Evolutionary conservation across 1,284 basidiomycete genomes (phyloP), one percentile per base, ranked within the genome.

Genomic region (Cutaneotrichosporon sp.): DNA sequence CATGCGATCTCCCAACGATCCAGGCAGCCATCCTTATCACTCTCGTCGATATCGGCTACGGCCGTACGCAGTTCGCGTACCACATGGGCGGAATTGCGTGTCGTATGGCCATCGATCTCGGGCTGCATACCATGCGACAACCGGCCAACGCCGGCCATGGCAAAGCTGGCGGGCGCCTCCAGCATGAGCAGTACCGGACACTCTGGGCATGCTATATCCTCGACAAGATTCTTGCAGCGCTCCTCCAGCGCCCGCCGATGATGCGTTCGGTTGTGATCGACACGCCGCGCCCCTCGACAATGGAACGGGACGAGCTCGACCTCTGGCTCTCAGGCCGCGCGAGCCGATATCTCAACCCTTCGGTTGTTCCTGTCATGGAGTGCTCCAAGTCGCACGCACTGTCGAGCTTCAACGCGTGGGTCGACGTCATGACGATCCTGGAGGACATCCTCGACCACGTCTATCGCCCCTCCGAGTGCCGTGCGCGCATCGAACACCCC

Each of bases 261-360:
- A 42, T 57, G 22, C 52, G 52, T 12, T 41, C 42, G 2, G 46
- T 38, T 16, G 56, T 51, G 37, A 54, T 57, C 32, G 56, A 57
- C 45, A 37, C 41, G 2, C 52, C 56, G 1, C 56, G 52, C 20
- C 49, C 49, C 22, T 48, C 44, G 10, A 47, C 42, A 20, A 57
- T 57, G 56, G 56, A 57, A 27, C 41, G 56, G 29, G 56, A 57
- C 26, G 56, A 57, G 49, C 49, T 57, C 14, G 56, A 57, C 43
- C 52, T 57, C 5, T 57, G 56, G 56, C 49, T 57, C n/a, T 32
- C 52, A 0, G 56, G 56, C 22, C 32, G 38, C 20, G 49, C 49
- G 8, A 20, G 25, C 26, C 46, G 51, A 14, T 50, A 50, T 14
- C 38, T 57, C 9, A 32, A 38, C 1, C 48, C 47, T 10, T 32